phyloP scores from a whole-genome alignment of 2,329 filamentous ascomycete genomes.

The Verticillium klebahnii region DNA sequence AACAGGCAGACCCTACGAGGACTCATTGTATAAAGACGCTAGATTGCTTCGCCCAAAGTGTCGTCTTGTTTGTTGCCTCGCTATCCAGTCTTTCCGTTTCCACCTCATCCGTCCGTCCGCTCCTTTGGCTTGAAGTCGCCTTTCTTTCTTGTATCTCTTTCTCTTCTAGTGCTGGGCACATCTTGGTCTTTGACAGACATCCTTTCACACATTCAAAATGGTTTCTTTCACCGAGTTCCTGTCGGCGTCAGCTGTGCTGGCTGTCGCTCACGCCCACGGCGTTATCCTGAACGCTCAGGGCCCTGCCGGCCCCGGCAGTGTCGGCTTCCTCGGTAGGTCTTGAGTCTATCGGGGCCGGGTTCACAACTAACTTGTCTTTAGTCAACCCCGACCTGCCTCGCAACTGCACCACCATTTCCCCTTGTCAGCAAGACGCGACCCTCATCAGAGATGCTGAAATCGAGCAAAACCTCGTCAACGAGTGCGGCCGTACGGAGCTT shows the following conservation, averaged over 20 bases:
- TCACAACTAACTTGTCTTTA: slow-evolving; percentile 13
- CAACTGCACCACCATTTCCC: slow-evolving; percentile 59
- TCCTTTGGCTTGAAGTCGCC: slow-evolving; percentile 8
- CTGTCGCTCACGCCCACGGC: slow-evolving; percentile 35
- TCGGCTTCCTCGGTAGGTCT: slow-evolving; percentile 42
- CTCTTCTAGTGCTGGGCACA: slow-evolving; percentile 18
- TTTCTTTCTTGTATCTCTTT: slow-evolving; percentile 15
- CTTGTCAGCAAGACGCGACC: slow-evolving; percentile 62
- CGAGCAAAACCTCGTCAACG: slow-evolving; percentile 45
- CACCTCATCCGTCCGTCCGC: slow-evolving; percentile 1
- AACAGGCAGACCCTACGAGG: slow-evolving; percentile 6
- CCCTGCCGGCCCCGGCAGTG: slow-evolving; percentile 35
- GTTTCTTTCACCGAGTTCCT: slow-evolving; percentile 26
- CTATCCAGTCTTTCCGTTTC: slow-evolving; percentile 1
- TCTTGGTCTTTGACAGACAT: slow-evolving; percentile 8
- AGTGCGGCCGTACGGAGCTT: slow-evolving; percentile 59
- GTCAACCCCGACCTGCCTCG: slow-evolving; percentile 52
- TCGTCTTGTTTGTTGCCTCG: slow-evolving; percentile 5
- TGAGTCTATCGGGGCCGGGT: background rate
- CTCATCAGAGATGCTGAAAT: slow-evolving; percentile 58
- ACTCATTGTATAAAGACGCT: background rate
- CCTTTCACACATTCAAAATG: slow-evolving; percentile 25
- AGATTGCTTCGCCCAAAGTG: background rate
- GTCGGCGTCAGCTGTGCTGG: slow-evolving; percentile 27
- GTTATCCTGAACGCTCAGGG: slow-evolving; percentile 44